phyloP scores from a whole-genome alignment of 179 eudicot genomes.

The Nepenthes alata region DNA sequence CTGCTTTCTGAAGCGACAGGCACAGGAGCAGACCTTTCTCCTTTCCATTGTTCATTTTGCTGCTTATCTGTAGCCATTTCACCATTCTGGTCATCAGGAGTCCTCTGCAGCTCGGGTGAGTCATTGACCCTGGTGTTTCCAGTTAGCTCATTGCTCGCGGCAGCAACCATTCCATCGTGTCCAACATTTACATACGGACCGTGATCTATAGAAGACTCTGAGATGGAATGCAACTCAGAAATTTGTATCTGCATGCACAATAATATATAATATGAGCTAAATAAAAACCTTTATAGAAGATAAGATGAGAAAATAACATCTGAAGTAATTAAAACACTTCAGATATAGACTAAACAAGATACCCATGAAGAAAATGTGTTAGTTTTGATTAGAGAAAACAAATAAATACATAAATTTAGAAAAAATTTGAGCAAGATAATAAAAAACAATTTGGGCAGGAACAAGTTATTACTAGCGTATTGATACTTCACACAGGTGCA shows the following conservation, averaged over 20 bases:
- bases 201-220: constrained; percentile 52
- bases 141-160: constrained; percentile 33
- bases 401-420: too few relatives aligned
- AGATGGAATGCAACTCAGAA: constrained; percentile 17
- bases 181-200: constrained; percentile 63
- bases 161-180: constrained; percentile 69
- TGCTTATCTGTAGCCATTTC: constrained; percentile 9
- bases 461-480: not conserved
- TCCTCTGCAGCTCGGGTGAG: not conserved
- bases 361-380: too few relatives aligned
- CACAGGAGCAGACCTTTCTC: constrained; percentile 6
- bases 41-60: constrained; percentile 15
- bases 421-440: too few relatives aligned
- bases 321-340: too few relatives aligned
- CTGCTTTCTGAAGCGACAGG: constrained; percentile 7
- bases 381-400: too few relatives aligned
- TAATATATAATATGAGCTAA: not conserved
- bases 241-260: constrained; percentile 17
- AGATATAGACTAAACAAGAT: too few relatives aligned
- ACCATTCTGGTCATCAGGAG: constrained; percentile 8
- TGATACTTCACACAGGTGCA: too few relatives aligned
- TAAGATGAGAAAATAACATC: too few relatives aligned
- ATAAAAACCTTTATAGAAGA: not conserved
- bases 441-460: not conserved
- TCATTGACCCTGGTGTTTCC: constrained; percentile 15